phyloP scores from a whole-genome alignment of 75 land plant species.

The Ceratopteris richardii region DNA sequence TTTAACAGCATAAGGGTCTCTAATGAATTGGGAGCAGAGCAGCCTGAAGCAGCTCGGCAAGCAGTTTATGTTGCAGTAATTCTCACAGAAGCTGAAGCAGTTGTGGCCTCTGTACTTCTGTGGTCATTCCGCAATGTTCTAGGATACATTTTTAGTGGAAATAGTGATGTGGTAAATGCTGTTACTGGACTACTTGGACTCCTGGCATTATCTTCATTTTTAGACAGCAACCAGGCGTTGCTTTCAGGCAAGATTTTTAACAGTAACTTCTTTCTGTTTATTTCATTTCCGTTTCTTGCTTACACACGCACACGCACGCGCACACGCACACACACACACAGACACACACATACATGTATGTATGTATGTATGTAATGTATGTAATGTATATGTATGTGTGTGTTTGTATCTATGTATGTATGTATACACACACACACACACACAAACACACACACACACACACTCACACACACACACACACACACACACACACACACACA shows the following conservation, averaged over 20 bases:
- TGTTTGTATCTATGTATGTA: too few relatives aligned
- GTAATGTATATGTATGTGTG: too few relatives aligned
- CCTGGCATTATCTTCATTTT: neutral
- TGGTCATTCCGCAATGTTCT: constrained; percentile 5
- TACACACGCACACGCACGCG: too few relatives aligned
- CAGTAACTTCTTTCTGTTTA: too few relatives aligned
- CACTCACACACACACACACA: too few relatives aligned
- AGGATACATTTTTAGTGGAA: neutral
- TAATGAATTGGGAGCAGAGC: constrained; percentile 21
- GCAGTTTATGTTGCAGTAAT: constrained; percentile 9
- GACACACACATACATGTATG: too few relatives aligned
- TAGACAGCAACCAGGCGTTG: constrained; percentile 1
- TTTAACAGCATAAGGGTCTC: constrained; percentile 17
- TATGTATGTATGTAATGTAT: too few relatives aligned
- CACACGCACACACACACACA: too few relatives aligned
- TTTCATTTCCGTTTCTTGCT: too few relatives aligned
- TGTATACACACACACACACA: too few relatives aligned
- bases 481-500: too few relatives aligned
- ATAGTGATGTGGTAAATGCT: constrained; percentile 6
- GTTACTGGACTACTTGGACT: constrained; percentile 1
- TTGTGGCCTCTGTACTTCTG: neutral
- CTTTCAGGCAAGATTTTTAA: neutral
- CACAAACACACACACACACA: too few relatives aligned
- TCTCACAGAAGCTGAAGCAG: neutral
- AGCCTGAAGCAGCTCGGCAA: constrained; percentile 15